Conservation (phyloP, 164 flowering plant genomes). For the Warburgia ugandensis region DNA sequence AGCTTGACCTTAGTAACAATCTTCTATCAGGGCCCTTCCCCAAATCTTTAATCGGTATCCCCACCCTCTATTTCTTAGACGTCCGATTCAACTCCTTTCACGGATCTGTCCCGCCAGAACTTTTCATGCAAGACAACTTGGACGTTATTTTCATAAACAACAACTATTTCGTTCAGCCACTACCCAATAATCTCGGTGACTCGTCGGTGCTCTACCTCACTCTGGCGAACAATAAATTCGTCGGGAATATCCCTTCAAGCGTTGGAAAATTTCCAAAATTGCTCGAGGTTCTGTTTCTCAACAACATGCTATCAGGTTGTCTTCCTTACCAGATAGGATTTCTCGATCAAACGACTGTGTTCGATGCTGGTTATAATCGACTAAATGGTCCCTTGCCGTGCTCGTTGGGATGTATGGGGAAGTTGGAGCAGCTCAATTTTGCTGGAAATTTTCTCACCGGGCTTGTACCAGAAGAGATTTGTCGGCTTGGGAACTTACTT, state of each 20-base stretch:
- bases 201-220: slow-evolving; percentile 4
- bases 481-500: slow-evolving; percentile 18
- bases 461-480: slow-evolving; percentile 39
- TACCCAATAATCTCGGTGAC: slow-evolving; percentile 3
- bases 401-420: slow-evolving; percentile 35
- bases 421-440: slow-evolving; percentile 31
- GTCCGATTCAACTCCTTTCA: slow-evolving; percentile 27
- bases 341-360: slow-evolving; percentile 24
- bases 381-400: slow-evolving; percentile 50
- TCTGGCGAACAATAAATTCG: slow-evolving; percentile 29
- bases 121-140: slow-evolving; percentile 13
- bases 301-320: slow-evolving; percentile 43
- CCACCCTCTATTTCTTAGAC: slow-evolving; percentile 26
- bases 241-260: slow-evolving; percentile 34
- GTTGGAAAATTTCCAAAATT: slow-evolving; percentile 23
- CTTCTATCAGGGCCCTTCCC: slow-evolving; percentile 30
- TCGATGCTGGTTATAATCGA: slow-evolving; percentile 35
- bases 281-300: slow-evolving; percentile 42
- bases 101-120: slow-evolving; percentile 26
- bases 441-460: slow-evolving; percentile 40
- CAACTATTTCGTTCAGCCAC: not conserved
- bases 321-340: slow-evolving; percentile 52
- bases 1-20: slow-evolving; percentile 45
- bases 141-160: slow-evolving; percentile 20
- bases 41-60: slow-evolving; percentile 6